Evolutionary conservation across 1,284 basidiomycete species (phyloP), one percentile per base, ranked within the genome.

Genomic region (Leucoagaricus sp.): DNA sequence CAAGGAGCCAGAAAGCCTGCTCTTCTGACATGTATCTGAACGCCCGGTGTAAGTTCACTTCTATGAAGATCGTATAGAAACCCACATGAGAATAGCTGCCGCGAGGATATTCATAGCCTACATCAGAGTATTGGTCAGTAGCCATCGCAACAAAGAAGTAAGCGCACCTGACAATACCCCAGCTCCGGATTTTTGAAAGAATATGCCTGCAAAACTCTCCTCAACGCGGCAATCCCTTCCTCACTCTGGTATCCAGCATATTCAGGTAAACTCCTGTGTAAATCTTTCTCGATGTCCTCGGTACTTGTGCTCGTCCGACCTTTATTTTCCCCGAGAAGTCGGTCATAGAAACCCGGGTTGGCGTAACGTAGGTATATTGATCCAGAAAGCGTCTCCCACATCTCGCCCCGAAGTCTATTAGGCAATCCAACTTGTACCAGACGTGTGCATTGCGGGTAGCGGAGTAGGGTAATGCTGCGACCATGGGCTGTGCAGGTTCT

Each of bases 261-360:
- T 68, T 98, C 96, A 0, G 95, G 95, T 58, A 98, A 74, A 74
- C 92, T 94, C 19, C 97, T 84, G 73, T 98, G 96, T 38, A 99
- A 75, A 70, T 99, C 97, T 74, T 99, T 99, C 75, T 99, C 97
- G 49, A 99, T 99, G 70, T 99, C 97, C 70, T 99, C 97, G 0
- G 96, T 97, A 65, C 93, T 95, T 7, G 91, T 91, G 52, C 84
- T 95, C 21, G 85, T 86, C 58, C 88, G 83, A 10, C 93, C 95
- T 55, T 83, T 80, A 70, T 96, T 89, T 53, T 93, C 86, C 51
- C 86, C 83, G 7, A 98, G 74, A 26, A 98, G 80, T 4, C 81
- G 78, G n/a, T 86, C 79, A 70, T 98, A 99, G 62, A 86, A 81
- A 17, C 95, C 92, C 1, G 92, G 93, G 62, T 97, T 89, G 45